phyloP scores from a whole-genome alignment of 352 stramenopile species.

The Pythium periplocum region DNA sequence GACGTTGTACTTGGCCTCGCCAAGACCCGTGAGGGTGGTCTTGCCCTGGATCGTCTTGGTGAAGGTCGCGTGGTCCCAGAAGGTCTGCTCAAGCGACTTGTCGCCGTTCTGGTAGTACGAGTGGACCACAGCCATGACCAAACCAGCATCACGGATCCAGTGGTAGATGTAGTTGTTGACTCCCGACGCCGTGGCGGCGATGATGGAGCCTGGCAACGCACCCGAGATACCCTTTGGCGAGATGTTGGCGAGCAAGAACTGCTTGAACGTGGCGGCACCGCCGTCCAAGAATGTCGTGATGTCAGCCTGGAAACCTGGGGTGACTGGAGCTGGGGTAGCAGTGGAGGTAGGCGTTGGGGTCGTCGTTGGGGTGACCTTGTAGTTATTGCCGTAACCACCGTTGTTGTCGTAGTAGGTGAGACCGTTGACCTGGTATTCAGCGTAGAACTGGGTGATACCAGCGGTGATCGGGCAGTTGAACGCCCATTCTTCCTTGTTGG shows the following conservation, averaged over 20 bases:
- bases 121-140: slow-evolving; percentile 18
- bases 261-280: slow-evolving; percentile 11
- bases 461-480: slow-evolving; percentile 17
- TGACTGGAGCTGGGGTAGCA: background rate
- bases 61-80: slow-evolving; percentile 22
- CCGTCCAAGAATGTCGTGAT: slow-evolving; percentile 9
- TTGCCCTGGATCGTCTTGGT: slow-evolving; percentile 18
- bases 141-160: slow-evolving; percentile 17
- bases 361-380: background rate
- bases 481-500: slow-evolving; percentile 15
- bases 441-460: slow-evolving; percentile 20
- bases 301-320: slow-evolving; percentile 15
- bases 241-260: slow-evolving; percentile 17
- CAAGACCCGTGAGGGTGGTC: slow-evolving; percentile 11
- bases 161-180: slow-evolving; percentile 22
- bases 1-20: slow-evolving; percentile 25
- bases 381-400: slow-evolving; percentile 6
- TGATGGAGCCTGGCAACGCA: slow-evolving; percentile 14
- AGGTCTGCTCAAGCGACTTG: slow-evolving; percentile 12
- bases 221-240: slow-evolving; percentile 17
- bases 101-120: slow-evolving; percentile 14
- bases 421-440: slow-evolving; percentile 21
- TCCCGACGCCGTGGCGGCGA: slow-evolving; percentile 5
- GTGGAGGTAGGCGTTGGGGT: background rate
- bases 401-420: slow-evolving; percentile 24